Percentiles rank a stretch among this genome's conserved stretches.
Conservation (phyloP, 2,329 filamentous ascomycete genomes). For the Neofusicoccum parvum region DNA sequence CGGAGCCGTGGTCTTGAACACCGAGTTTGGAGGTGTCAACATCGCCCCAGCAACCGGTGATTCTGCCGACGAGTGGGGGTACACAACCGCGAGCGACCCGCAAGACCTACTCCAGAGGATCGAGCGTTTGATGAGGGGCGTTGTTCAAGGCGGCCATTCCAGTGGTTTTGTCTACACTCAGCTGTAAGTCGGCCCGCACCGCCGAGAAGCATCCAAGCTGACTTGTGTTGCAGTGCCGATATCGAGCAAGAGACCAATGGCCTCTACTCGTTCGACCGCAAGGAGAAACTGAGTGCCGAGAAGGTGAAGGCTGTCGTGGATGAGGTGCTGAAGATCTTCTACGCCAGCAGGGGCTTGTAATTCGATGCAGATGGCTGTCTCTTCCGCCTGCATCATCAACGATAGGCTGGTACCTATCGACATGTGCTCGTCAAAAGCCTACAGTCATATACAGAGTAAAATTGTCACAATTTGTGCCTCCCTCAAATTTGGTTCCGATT, state of each 20-base stretch:
- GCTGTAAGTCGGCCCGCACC: slow-evolving; percentile 47
- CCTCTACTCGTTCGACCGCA: slow-evolving; percentile 63
- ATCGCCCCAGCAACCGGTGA: slow-evolving; percentile 51
- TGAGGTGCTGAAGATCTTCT: slow-evolving; percentile 38
- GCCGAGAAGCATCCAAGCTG: slow-evolving; percentile 34
- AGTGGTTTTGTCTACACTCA: slow-evolving; percentile 70
- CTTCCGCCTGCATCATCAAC: not conserved
- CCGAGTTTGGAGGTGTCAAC: slow-evolving; percentile 70
- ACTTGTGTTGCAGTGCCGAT: slow-evolving; percentile 41
- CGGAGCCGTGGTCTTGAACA: slow-evolving; percentile 65
- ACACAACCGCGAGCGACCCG: slow-evolving; percentile 65
- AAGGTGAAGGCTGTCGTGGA: slow-evolving; percentile 63
- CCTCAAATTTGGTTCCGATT: too few relatives aligned
- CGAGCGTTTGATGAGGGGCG: slow-evolving; percentile 60
- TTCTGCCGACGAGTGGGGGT: slow-evolving; percentile 61
- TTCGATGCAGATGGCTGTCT: not conserved
- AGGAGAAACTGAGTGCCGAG: slow-evolving; percentile 60
- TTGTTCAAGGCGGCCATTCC: slow-evolving; percentile 59
- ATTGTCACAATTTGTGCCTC: not conserved
- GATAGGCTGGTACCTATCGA: not conserved
- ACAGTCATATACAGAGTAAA: not conserved
- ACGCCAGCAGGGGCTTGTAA: slow-evolving; percentile 6
- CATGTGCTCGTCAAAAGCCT: not conserved
- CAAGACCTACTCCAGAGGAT: slow-evolving; percentile 62
- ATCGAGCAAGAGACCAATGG: slow-evolving; percentile 72